A percentile compares a stretch with the other conserved stretches of the same genome.
Evolutionary conservation across 2,329 filamentous ascomycete species (phyloP).

Genomic region (Teratosphaeria gauchensis): DNA sequence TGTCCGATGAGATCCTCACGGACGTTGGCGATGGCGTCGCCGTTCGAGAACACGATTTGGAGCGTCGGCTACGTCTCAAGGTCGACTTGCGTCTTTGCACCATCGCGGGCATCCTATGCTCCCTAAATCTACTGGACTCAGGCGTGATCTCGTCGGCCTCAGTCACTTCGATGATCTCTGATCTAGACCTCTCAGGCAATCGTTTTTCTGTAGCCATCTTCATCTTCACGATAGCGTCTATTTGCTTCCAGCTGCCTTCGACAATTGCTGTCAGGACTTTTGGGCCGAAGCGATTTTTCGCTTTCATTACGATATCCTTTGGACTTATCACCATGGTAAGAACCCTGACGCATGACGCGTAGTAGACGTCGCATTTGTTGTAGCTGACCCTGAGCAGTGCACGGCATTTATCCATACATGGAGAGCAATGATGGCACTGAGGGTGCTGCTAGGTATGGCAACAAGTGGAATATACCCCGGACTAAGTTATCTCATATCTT

Average conservation of each 20-base stretch:
- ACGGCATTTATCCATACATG: constrained; percentile 59
- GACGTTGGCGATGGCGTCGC: background rate
- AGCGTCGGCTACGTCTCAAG: constrained; percentile 45
- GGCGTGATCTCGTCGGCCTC: constrained; percentile 61
- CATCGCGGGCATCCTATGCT: constrained; percentile 62
- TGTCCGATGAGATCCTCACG: background rate
- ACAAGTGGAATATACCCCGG: constrained; percentile 49
- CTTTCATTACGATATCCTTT: constrained; percentile 49
- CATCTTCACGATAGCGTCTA: constrained; percentile 61
- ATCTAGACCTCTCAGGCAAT: constrained; percentile 55
- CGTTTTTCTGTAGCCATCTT: constrained; percentile 62
- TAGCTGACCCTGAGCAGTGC: constrained; percentile 25
- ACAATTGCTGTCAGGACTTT: constrained; percentile 57
- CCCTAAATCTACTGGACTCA: constrained; percentile 58
- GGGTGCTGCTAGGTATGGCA: constrained; percentile 55
- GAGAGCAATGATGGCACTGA: constrained; percentile 59
- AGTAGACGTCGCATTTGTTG: background rate
- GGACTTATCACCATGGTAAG: constrained; percentile 50
- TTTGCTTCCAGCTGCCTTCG: constrained; percentile 59
- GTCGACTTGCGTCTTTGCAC: constrained; percentile 59
- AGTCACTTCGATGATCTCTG: constrained; percentile 57
- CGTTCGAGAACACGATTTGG: constrained; percentile 1
- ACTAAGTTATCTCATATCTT: constrained; percentile 42
- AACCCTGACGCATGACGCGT: background rate
- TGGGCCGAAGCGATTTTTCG: constrained; percentile 55